Base-by-base conservation (phyloP, 2,329 filamentous ascomycete species). In the Colletotrichum lupini region DNA sequence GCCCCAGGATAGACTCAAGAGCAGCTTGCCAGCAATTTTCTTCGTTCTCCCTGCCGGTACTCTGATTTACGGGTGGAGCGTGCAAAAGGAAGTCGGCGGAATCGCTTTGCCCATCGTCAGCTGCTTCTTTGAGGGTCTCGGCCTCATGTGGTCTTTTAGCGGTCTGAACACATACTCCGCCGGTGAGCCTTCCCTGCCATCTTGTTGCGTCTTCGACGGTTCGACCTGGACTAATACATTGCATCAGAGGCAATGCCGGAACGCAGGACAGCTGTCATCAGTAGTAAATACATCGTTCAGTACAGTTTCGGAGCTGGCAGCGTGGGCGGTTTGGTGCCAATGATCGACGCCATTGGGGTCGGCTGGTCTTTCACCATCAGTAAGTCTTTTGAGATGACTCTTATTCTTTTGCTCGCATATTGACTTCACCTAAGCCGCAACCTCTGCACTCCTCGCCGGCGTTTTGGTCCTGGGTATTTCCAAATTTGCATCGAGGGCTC, bases 1-100 rank as follows among this genome's bases (percentile, higher is more conserved):
- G 0, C 88, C 93, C 0, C 92, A 95, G 79, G 93, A 95, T 79
- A 86, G 93, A 0, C 83, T 95, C 22, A 88, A 90, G 35, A 89
- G 88, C 0, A 88, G 88, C 30, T 77, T 93, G 0, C 83, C 87
- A 0, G 92, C 92, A 77, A 83, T 93, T 74, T 89, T 89, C 1
- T 75, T 88, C n/a, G 84, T 87, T 2, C 89, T 93, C 9, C 91
- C 92, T 0, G 86, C 82, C 0, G 92, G 90, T 77, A 91, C 94
- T 82, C 83, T 95, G 2, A 80, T 94, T 2, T 95, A 94, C 75
- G 92, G 92, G 1, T 94, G 92, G 85, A 79, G n/a, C 66, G 76
- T n/a, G 53, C 80, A 4, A 80, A 81, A 1, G 80, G 82, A 2
- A 76, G 42, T 62, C 12, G 71, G 67, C 1, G 82, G 85, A 28